These are phyloP conservation scores for Penicillium palitans DNA, from an alignment of 2,329 filamentous ascomycete genomes.

Conservation along the genomic window DNA sequence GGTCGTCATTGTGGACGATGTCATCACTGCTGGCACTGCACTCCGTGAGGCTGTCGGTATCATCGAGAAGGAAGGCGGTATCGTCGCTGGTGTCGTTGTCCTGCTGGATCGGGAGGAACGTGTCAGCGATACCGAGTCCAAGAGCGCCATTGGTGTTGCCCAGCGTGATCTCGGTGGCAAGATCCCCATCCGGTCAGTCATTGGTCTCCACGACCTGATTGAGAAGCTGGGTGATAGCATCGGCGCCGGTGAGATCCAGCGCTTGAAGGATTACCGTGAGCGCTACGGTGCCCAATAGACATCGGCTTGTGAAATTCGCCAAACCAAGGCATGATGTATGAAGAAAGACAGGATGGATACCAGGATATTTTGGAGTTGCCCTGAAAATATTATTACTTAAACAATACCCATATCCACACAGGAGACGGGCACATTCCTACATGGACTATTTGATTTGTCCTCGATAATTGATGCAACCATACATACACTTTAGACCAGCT, in stretches of 20 bases:
- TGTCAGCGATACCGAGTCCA: constrained; percentile 63
- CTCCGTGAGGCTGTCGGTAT: constrained; percentile 90
- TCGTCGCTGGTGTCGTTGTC: constrained; percentile 82
- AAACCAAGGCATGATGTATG: constrained; percentile 25
- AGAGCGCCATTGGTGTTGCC: constrained; percentile 84
- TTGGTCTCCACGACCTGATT: constrained; percentile 73
- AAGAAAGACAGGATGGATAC: constrained; percentile 26
- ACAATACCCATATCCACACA: neutral
- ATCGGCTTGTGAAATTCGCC: neutral
- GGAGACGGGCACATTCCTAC: neutral
- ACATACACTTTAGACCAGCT: neutral
- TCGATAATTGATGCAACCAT: neutral
- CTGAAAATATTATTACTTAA: constrained; percentile 3
- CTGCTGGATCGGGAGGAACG: constrained; percentile 71
- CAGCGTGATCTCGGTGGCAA: constrained; percentile 69
- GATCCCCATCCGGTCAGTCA: constrained; percentile 78
- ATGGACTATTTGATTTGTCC: neutral
- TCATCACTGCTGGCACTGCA: constrained; percentile 92
- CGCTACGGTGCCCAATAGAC: constrained; percentile 43
- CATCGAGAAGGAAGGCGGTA: constrained; percentile 81
- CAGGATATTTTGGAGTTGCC: constrained; percentile 19
- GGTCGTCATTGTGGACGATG: constrained; percentile 91
- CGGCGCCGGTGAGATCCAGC: constrained; percentile 62
- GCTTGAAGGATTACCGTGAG: constrained; percentile 70
- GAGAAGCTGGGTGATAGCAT: constrained; percentile 64